Percentiles rank a stretch among this genome's conserved stretches.
phyloP scores from a whole-genome alignment of 257 asterid genomes.

The Solanum piurae region DNA sequence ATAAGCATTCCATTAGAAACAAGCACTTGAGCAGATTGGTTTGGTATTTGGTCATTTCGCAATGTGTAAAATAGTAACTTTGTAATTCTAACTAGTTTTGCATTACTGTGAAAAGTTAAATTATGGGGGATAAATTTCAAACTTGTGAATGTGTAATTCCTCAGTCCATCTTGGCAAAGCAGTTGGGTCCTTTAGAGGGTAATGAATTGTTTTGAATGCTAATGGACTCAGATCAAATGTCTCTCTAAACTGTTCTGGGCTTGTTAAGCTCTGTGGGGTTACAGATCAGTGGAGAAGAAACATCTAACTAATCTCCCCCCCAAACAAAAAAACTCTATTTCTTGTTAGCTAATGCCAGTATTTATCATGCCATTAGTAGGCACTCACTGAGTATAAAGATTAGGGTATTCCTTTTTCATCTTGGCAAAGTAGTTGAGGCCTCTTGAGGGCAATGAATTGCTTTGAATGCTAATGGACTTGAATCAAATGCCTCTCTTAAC shows the following conservation, averaged over 20 bases:
- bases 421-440: constrained; percentile 23
- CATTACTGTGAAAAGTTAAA: background rate
- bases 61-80: background rate
- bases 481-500: background rate
- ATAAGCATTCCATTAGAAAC: background rate
- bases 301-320: background rate
- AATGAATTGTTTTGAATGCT: constrained; percentile 55
- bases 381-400: background rate
- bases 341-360: background rate
- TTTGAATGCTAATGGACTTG: background rate
- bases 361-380: background rate
- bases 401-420: background rate
- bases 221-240: constrained; percentile 36
- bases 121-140: background rate
- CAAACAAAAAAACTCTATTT: background rate
- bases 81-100: background rate
- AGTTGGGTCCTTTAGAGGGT: constrained; percentile 13
- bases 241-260: constrained; percentile 37
- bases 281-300: constrained; percentile 41
- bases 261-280: constrained; percentile 22
- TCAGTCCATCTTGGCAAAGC: constrained; percentile 61
- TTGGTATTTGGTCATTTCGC: background rate
- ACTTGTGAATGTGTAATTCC: background rate
- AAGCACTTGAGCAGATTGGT: background rate
- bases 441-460: background rate